Conservation (phyloP, 1,284 basidiomycete genomes). For the Fomitopsis schrenkii region DNA sequence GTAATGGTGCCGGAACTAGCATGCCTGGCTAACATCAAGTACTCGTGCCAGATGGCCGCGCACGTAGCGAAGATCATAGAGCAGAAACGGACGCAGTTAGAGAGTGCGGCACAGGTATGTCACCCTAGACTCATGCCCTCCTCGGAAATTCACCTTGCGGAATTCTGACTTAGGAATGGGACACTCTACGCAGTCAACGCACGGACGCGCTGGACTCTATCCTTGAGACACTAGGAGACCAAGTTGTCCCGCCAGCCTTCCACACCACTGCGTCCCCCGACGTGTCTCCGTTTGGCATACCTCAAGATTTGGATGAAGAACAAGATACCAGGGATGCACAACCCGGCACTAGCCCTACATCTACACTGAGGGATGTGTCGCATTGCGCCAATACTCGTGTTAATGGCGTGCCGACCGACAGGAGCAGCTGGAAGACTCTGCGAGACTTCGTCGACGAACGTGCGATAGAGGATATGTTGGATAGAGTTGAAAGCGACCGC, state of each 20-base stretch:
- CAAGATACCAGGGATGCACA: slow-evolving; percentile 19
- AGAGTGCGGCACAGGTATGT: slow-evolving; percentile 58
- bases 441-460: slow-evolving; percentile 80
- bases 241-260: slow-evolving; percentile 72
- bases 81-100: slow-evolving; percentile 56
- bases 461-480: slow-evolving; percentile 69
- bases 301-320: slow-evolving; percentile 50
- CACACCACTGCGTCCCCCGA: slow-evolving; percentile 55
- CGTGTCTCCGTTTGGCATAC: slow-evolving; percentile 73
- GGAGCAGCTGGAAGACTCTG: slow-evolving; percentile 70
- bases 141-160: background rate
- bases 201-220: slow-evolving; percentile 59
- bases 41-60: slow-evolving; percentile 52
- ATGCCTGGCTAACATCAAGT: background rate
- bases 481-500: slow-evolving; percentile 66
- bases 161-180: slow-evolving; percentile 56
- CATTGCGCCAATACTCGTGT: slow-evolving; percentile 18
- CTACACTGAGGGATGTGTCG: slow-evolving; percentile 24
- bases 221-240: slow-evolving; percentile 65
- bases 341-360: slow-evolving; percentile 28
- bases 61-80: slow-evolving; percentile 70
- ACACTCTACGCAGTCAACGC: slow-evolving; percentile 51
- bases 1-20: background rate
- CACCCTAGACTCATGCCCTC: background rate
- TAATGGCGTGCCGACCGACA: slow-evolving; percentile 35